These are phyloP conservation scores for Endocladia muricata DNA, from an alignment of 31 red algal species.

Conservation along the genomic window DNA sequence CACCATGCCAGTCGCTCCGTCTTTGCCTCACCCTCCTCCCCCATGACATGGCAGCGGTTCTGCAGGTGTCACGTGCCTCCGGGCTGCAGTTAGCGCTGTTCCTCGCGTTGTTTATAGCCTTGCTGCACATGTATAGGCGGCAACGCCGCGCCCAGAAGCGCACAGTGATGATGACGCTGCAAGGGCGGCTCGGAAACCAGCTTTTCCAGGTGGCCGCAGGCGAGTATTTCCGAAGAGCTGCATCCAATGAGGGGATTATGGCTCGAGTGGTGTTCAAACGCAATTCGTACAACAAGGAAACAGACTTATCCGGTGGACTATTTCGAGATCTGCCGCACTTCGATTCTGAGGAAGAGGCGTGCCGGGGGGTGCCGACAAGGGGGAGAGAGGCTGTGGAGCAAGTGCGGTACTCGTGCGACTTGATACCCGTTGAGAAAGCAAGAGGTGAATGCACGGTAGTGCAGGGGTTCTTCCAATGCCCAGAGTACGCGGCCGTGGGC, in stretches of 20 bases:
- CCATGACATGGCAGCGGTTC: too few relatives aligned
- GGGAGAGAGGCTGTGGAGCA: background rate
- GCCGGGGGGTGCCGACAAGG: too few relatives aligned
- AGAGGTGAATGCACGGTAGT: background rate
- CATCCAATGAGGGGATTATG: background rate
- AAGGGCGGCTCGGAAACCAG: constrained; percentile 30
- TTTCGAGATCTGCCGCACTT: background rate
- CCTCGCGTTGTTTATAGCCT: background rate
- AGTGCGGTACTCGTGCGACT: background rate
- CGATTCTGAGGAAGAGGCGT: constrained; percentile 4
- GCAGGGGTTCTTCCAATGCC: constrained; percentile 29
- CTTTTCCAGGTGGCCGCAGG: constrained; percentile 22
- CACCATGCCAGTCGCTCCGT: too few relatives aligned
- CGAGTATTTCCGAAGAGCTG: constrained; percentile 20
- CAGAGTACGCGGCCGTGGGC: background rate
- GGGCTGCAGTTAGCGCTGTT: background rate
- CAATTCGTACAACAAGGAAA: constrained; percentile 3
- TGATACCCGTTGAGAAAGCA: background rate
- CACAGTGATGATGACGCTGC: background rate
- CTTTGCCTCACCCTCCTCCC: too few relatives aligned
- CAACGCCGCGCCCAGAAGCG: background rate
- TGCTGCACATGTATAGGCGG: background rate
- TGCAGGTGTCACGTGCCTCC: background rate
- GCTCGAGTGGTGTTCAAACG: background rate
- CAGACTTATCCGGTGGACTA: background rate